Evolutionary conservation across 805 yeast species (phyloP), one percentile per base, ranked within the genome.

Genomic region (Wickerhamomyces rabaulensis): DNA sequence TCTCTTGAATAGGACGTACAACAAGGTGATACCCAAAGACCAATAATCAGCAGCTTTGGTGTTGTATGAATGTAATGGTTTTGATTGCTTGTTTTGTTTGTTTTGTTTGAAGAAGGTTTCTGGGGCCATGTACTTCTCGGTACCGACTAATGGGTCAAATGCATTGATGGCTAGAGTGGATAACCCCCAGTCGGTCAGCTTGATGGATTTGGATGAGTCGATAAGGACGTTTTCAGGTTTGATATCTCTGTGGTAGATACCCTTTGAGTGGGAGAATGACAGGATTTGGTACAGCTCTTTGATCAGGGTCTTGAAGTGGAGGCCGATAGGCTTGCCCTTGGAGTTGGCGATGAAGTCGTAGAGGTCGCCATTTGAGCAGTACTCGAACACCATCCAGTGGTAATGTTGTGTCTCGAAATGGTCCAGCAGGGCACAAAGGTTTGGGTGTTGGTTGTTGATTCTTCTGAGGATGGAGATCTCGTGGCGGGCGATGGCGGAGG

Each of bases 111-210:
- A 82, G 52, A 84, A 82, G 43, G 90, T 74, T 64, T 90, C 97
- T 4, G 97, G 97, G 1, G 96, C 95, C 88, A 91, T 84, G 65
- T 89, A 90, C 52, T 92, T 78, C 63, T 88, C 96, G 21, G 91
- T 82, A 25, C 97, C 97, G 50, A 88, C 62, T 33, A 66, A 60
- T 16, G 63, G 60, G 27, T 66, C 72, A 10, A 45, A 51, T 17
- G 69, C 62, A 37, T 53, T 49, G n/a, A 56, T 46, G 2, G 52
- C 49, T 4, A 58, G 54, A 2, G 84, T 78, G 20, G 87, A 76
- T 43, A 83, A 73, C 0, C 91, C 91, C 87, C 88, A 84, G 61
- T 84, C 90, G 46, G 87, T 82, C 41, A 84, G 64, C 61, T 84
- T 84, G 42, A 82, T 69, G 25, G 74, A 61, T 40, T 82, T 81